Evolutionary conservation across 768 basidiomycete genomes (phyloP), one percentile per base, ranked within the genome.

Genomic region (Leccinum olivaceopallidum): DNA sequence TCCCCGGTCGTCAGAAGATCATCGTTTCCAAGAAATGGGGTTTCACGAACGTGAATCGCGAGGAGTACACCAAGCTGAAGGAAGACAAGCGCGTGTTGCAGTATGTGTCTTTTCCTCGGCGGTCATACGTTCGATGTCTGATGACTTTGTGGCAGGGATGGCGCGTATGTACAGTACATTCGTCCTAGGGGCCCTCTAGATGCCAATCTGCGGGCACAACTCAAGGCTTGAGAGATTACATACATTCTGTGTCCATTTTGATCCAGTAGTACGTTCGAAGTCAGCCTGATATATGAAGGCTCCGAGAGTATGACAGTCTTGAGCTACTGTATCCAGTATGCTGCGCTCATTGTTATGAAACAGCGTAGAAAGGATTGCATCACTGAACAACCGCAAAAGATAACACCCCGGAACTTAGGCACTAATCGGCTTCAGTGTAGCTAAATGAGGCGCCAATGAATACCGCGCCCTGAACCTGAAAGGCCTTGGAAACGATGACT

Each of bases 11-110:
- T 72, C 94, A 96, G 83, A 96, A 96, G 86, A 95, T 96, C 76
- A 95, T 95, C 66, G 83, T 94, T 67, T 93, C 90, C 60, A 94
- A 94, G 85, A 97, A 96, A 85, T 98, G 97, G 95, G 95, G 95
- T 62, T 98, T 99, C 82, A 99, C 97, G 47, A 90, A 90, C 69
- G 94, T 98, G 60, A 85, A 87, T 75, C 88, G 94, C 77, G 88
- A 85, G 67, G 94, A 95, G 52, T 98, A 97, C 76, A 69, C 84
- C 72, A 87, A 86, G 78, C 81, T 95, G 67, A 95, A 96, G 84
- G 86, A 87, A 71, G 89, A 94, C 48, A 94, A 94, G 83, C 85
- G 85, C 76, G 92, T 96, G 68, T 74, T 95, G 69, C 89, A 90
- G 92, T 93, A 68, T 63, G 91, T 90, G 3, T 62, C 56, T 57